Evolutionary conservation across 176 grass and related monocot genomes (phyloP).

Genomic region (Alopecurus myosuroides): DNA sequence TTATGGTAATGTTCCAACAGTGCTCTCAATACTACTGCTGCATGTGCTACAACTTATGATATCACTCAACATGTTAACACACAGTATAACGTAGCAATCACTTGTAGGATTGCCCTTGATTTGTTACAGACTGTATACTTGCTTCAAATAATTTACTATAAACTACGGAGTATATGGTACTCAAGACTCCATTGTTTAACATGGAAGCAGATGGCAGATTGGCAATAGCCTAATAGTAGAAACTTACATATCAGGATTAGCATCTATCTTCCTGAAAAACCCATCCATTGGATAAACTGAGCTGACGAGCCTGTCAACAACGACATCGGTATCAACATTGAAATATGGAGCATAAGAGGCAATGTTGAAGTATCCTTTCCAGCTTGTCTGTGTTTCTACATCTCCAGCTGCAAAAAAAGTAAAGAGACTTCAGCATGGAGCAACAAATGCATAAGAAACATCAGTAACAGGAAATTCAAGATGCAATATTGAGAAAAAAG

Average conservation of each 20-base stretch:
- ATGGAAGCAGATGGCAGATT: background rate
- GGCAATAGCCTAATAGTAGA: background rate
- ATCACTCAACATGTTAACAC: background rate
- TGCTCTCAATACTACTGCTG: background rate
- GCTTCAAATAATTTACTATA: background rate
- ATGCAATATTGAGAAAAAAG: background rate
- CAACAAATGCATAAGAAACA: conserved; percentile 1
- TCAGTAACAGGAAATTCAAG: background rate
- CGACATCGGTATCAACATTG: conserved; percentile 91
- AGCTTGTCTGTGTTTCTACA: conserved; percentile 59
- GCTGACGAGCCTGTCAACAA: conserved; percentile 70
- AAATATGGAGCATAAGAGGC: conserved; percentile 93
- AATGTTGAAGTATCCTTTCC: conserved; percentile 87
- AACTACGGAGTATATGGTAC: background rate
- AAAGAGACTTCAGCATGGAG: conserved; percentile 11
- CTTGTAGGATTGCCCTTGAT: background rate
- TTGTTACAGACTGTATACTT: background rate
- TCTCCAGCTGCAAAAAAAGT: conserved; percentile 53
- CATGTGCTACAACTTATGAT: background rate
- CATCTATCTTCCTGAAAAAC: conserved; percentile 84
- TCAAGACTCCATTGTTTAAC: background rate
- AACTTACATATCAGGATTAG: conserved; percentile 96
- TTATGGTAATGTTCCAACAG: background rate
- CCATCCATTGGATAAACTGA: conserved; percentile 84
- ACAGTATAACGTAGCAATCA: background rate